Evolutionary conservation across 1,284 basidiomycete species (phyloP), one percentile per base, ranked within the genome.

Genomic region (Puccinia coronata): DNA sequence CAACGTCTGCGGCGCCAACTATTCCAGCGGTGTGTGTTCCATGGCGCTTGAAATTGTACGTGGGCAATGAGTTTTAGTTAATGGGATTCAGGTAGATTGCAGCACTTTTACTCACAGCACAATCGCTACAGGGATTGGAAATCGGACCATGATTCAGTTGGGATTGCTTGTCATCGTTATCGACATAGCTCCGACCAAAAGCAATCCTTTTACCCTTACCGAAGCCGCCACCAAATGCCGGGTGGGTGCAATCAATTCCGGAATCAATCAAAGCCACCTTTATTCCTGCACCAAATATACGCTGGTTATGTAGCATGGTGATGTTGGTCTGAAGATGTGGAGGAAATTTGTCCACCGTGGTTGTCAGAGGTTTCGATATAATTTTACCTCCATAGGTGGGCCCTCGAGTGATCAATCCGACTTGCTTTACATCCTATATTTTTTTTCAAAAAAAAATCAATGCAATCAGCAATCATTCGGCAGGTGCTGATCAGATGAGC

Each of bases 211-310:
- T 88, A 23, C 90, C 90, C 1, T 88, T 86, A 9, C 91, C 91
- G 82, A 91, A 89, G 47, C 88, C 90, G 16, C 89, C 90, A 53
- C 90, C 92, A 74, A 93, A 89, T 23, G 87, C 86, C 16, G 91
- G 90, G 83, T 91, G 90, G 2, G 88, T 91, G 84, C 90, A 91
- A 84, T 91, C 90, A 78, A 89, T 86, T 34, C 86, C 86, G 34
- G 59, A 49, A 83, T 89, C 87, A 65, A 89, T 59, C 12, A 81
- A 9, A 36, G 80, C 72, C n/a, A 81, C 36, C 51, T 81, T 81
- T 0, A 81, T 57, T 23, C 80, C 80, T 16, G 55, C 20, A 1
- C 80, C 80, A 57, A 36, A 75, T 20, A 81, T 75, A 36, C 72
- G 57, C 34, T 63, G 23, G 8, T 69, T 49, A 20, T 81, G 80